Base-by-base conservation (phyloP, 1,139 yeast species). In the Wickerhamiella infanticola region DNA sequence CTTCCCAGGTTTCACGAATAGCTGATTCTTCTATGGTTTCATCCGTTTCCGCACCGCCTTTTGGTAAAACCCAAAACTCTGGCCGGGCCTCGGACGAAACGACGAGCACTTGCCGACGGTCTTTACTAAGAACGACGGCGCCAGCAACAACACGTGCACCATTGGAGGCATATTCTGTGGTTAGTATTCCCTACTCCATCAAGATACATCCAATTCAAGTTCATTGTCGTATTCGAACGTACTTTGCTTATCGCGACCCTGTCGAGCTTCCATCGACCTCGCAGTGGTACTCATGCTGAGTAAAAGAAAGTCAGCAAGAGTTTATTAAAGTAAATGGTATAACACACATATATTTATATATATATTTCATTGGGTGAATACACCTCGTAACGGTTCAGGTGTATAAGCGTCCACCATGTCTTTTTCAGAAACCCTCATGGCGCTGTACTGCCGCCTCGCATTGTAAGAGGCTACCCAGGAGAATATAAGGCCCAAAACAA, bases 1-100 rank as follows among this genome's bases (percentile, higher is more conserved):
- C 99, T 63, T 90, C 98, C 98, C 98, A 90, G 0, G 95, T 83
- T 61, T 90, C 98, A 49, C 99, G 68, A 13, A 73, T 67, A 0
- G 97, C 97, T 5, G 84, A 57, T 45, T 64, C 61, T 47, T 55
- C 57, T 7, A 60, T 47, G 2, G 73, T 68, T 58, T 90, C 98
- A 61, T 90, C 98, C 39, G 62, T 59, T 62, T 90, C 99, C 45
- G 88, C 78, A 0, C 99, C 99, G 33, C 99, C 99, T 58, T 90
- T 93, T 3, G 98, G 98, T 8, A 90, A 64, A 11, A 93, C 83
- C 94, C 95, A 86, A 55, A 72, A 73, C 47, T 74, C 73, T 35
- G 69, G 70, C 49, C 77, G 77, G 13, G 78, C 77, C 24, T 81
- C 70, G 0, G 95, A 81, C 53, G 81, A 75, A 37, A 90, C 75